phyloP scores from a whole-genome alignment of 805 yeast species.

The Candida silvatica region DNA sequence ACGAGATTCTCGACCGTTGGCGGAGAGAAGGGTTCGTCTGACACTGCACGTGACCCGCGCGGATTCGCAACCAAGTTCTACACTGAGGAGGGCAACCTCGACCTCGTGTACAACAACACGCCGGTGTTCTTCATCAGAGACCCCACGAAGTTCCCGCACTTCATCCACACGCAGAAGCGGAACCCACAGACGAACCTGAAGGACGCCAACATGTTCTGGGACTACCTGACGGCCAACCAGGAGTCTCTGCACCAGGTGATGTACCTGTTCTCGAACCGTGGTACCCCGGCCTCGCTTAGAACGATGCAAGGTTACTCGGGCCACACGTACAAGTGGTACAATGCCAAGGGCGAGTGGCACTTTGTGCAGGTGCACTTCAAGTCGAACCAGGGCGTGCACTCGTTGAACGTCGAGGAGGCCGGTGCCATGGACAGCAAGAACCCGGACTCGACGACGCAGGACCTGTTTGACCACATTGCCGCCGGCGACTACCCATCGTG shows the following conservation, averaged over 20 bases:
- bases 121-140: slow-evolving; percentile 83
- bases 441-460: slow-evolving; percentile 79
- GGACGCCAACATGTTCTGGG: slow-evolving; percentile 82
- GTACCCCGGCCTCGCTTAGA: slow-evolving; percentile 70
- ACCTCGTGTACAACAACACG: slow-evolving; percentile 79
- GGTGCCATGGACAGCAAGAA: slow-evolving; percentile 59
- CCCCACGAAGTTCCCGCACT: slow-evolving; percentile 79
- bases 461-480: slow-evolving; percentile 70
- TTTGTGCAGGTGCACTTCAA: slow-evolving; percentile 74
- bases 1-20: slow-evolving; percentile 85
- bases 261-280: slow-evolving; percentile 70
- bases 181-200: slow-evolving; percentile 74
- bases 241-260: slow-evolving; percentile 71
- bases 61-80: slow-evolving; percentile 76
- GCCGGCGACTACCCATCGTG: slow-evolving; percentile 74
- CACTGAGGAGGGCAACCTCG: slow-evolving; percentile 79
- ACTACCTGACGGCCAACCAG: slow-evolving; percentile 63
- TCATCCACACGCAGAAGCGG: slow-evolving; percentile 85
- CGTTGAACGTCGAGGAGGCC: slow-evolving; percentile 58
- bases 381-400: slow-evolving; percentile 46
- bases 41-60: slow-evolving; percentile 81
- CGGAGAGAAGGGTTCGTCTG: slow-evolving; percentile 77
- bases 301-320: slow-evolving; percentile 83
- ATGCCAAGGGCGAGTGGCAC: slow-evolving; percentile 64
- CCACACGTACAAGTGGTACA: slow-evolving; percentile 76